These are phyloP conservation scores for Camelina sativa DNA, from an alignment of 345 rosid species.

Conservation along the genomic window DNA sequence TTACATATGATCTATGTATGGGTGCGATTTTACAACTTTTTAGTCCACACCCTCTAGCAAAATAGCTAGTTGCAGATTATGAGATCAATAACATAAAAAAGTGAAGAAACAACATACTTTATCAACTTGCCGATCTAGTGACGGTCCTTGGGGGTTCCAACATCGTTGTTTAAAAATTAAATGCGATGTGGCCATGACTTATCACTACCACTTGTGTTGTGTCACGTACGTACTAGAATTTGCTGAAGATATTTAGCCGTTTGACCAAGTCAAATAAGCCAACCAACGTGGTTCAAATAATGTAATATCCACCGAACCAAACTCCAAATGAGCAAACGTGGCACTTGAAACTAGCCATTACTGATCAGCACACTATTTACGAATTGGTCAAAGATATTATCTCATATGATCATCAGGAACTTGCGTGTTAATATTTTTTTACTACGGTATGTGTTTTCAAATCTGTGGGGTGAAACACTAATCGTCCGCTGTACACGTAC, in stretches of 20 bases:
- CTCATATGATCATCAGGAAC: not conserved
- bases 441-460: not conserved
- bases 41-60: not conserved
- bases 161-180: not conserved
- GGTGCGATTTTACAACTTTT: not conserved
- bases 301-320: not conserved
- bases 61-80: not conserved
- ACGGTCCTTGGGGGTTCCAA: not conserved
- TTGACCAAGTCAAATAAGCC: constrained; percentile 28
- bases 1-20: not conserved
- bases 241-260: constrained; percentile 1
- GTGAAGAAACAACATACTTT: not conserved
- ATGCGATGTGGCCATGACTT: constrained; percentile 15
- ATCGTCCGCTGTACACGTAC: not conserved
- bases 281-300: not conserved
- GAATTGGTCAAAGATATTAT: constrained; percentile 5
- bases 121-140: not conserved
- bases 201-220: constrained; percentile 7
- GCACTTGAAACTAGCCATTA: not conserved
- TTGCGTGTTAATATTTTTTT: not conserved
- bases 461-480: not conserved
- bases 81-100: not conserved
- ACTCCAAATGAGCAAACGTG: constrained; percentile 4
- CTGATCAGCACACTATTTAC: constrained; percentile 18
- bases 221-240: not conserved